Conservation (phyloP, 345 rosid species). For the Citrus glauca region DNA sequence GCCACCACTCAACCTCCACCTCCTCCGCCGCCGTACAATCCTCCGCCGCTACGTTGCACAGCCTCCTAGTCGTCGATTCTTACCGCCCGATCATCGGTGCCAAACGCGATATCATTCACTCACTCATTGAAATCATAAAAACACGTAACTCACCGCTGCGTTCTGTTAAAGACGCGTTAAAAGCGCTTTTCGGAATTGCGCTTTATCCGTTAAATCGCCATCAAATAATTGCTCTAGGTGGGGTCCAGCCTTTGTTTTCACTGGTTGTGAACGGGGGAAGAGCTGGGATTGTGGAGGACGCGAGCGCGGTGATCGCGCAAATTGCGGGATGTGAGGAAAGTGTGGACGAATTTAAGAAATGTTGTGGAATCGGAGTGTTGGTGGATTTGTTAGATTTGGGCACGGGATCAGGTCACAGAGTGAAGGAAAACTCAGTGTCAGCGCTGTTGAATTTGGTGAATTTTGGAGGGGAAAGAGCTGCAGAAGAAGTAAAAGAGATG, state of each 20-base stretch:
- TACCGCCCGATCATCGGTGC: slow-evolving; percentile 82
- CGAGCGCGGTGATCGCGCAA: slow-evolving; percentile 89
- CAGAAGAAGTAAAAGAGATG: slow-evolving; percentile 40
- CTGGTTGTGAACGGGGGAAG: slow-evolving; percentile 69
- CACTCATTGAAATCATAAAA: slow-evolving; percentile 57
- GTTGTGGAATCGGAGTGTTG: slow-evolving; percentile 51
- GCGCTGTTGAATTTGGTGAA: slow-evolving; percentile 72
- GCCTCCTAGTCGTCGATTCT: slow-evolving; percentile 67
- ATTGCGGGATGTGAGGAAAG: slow-evolving; percentile 90
- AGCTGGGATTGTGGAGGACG: slow-evolving; percentile 84
- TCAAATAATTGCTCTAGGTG: slow-evolving; percentile 64
- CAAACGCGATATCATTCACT: slow-evolving; percentile 78
- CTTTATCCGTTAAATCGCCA: slow-evolving; percentile 64
- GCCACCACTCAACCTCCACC: slow-evolving; percentile 51
- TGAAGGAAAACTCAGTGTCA: slow-evolving; percentile 75
- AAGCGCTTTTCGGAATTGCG: slow-evolving; percentile 75
- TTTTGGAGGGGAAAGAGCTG: slow-evolving; percentile 47
- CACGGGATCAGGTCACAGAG: slow-evolving; percentile 60
- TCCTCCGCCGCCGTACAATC: slow-evolving; percentile 74
- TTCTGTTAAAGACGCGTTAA: slow-evolving; percentile 79
- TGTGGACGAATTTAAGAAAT: slow-evolving; percentile 55
- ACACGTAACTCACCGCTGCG: slow-evolving; percentile 53
- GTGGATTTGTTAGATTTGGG: slow-evolving; percentile 71
- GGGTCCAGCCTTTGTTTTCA: slow-evolving; percentile 54
- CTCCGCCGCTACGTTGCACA: slow-evolving; percentile 77